These are phyloP conservation scores for Heterobasidion irregulare DNA, from an alignment of 1,284 basidiomycete species.

Conservation along the genomic window DNA sequence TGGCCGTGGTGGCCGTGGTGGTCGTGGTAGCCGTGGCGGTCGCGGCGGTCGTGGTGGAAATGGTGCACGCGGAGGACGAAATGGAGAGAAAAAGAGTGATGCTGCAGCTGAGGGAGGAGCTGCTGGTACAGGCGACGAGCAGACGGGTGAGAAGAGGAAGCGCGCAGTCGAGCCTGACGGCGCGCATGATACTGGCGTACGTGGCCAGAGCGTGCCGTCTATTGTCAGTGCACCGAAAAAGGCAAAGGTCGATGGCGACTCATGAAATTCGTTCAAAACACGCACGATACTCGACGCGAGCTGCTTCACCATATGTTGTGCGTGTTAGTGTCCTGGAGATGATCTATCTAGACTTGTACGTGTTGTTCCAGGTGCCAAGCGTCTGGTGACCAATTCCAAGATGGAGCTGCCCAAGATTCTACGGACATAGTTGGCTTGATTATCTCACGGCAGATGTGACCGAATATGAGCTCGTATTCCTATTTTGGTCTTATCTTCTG, in stretches of 20 bases:
- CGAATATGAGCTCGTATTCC: too few relatives aligned
- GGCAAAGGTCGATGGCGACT: slow-evolving; percentile 39
- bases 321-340: too few relatives aligned
- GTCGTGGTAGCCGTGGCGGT: slow-evolving; percentile 35
- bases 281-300: too few relatives aligned
- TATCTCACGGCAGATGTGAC: too few relatives aligned
- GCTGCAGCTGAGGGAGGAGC: slow-evolving; percentile 11
- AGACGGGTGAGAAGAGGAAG: slow-evolving; percentile 63
- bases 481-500: too few relatives aligned
- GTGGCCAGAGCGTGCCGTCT: slow-evolving; percentile 51
- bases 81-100: slow-evolving; percentile 15
- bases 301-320: too few relatives aligned
- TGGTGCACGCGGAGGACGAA: slow-evolving; percentile 19
- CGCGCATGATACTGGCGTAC: slow-evolving; percentile 52
- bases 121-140: slow-evolving; percentile 19
- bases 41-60: slow-evolving; percentile 23
- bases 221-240: slow-evolving; percentile 48
- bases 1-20: slow-evolving; percentile 36
- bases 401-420: too few relatives aligned
- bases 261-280: background rate
- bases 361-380: too few relatives aligned
- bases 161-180: slow-evolving; percentile 69
- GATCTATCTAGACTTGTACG: too few relatives aligned
- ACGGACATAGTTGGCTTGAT: too few relatives aligned
- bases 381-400: too few relatives aligned